Conservation (phyloP, 1,139 yeast genomes). For the Blastobotrys raffinosifermentans region DNA sequence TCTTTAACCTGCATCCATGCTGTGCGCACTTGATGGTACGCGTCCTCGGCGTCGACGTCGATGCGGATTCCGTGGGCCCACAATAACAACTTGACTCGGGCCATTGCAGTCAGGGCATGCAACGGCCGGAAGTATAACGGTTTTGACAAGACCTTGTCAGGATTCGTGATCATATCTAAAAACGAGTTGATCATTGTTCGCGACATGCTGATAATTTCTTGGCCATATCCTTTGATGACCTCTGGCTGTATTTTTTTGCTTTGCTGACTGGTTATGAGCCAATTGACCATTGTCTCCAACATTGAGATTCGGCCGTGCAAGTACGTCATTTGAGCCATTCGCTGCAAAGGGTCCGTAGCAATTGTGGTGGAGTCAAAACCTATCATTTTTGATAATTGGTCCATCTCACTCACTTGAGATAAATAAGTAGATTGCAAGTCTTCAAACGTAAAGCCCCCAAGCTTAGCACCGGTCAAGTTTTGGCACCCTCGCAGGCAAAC, state of each 20-base stretch:
- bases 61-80: constrained; percentile 14
- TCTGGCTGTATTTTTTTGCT: too few relatives aligned
- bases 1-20: constrained; percentile 13
- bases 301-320: too few relatives aligned
- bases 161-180: too few relatives aligned
- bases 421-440: constrained; percentile 30
- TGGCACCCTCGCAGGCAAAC: too few relatives aligned
- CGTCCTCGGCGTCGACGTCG: constrained; percentile 15
- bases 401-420: background rate
- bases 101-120: constrained; percentile 42
- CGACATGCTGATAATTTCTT: too few relatives aligned
- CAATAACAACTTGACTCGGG: constrained; percentile 17
- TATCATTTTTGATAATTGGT: constrained; percentile 4
- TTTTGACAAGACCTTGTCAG: constrained; percentile 35
- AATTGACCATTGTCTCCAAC: too few relatives aligned
- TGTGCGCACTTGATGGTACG: constrained; percentile 11
- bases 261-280: too few relatives aligned
- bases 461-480: constrained; percentile 26
- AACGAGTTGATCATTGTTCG: too few relatives aligned
- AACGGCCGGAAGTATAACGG: constrained; percentile 50
- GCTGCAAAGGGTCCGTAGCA: too few relatives aligned
- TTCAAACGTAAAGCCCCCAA: constrained; percentile 42
- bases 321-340: too few relatives aligned
- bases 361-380: constrained; percentile 3
- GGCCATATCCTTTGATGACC: too few relatives aligned